phyloP scores from a whole-genome alignment of 139 green algal genomes.

The Asterochloris erici region DNA sequence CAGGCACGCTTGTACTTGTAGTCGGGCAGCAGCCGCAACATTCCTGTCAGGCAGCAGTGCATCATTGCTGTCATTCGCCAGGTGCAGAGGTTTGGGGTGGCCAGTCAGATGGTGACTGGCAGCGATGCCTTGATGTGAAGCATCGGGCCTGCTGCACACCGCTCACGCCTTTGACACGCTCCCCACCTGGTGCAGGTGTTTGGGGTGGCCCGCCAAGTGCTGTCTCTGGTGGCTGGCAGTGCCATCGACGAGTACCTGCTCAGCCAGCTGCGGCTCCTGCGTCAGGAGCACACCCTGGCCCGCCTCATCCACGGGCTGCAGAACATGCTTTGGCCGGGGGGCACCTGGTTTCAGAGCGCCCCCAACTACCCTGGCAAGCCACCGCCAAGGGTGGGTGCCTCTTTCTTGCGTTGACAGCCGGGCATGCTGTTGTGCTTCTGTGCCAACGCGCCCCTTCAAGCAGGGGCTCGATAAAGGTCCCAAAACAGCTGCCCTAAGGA shows the following conservation, averaged over 20 bases:
- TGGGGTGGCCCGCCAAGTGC: slow-evolving; percentile 40
- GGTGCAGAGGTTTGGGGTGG: neutral
- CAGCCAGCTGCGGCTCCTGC: slow-evolving; percentile 40
- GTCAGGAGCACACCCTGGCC: slow-evolving; percentile 63
- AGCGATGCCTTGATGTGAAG: neutral
- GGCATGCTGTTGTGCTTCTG: neutral
- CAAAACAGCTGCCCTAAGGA: no score
- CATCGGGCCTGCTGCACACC: neutral
- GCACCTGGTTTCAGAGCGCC: slow-evolving; percentile 51
- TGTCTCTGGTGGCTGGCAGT: slow-evolving; percentile 73
- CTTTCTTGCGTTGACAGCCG: neutral
- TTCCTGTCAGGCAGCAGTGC: neutral
- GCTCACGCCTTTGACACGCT: no score
- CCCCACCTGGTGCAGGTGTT: slow-evolving; percentile 34
- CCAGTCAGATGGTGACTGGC: neutral
- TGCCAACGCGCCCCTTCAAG: neutral
- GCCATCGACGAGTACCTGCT: slow-evolving; percentile 67
- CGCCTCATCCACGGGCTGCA: slow-evolving; percentile 58
- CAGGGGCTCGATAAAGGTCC: no score
- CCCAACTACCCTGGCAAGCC: neutral
- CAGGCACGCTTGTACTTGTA: neutral
- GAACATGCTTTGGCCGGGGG: slow-evolving; percentile 66
- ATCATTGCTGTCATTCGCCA: neutral
- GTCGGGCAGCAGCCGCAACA: neutral
- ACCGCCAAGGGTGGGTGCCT: neutral